Conservation (phyloP, 768 basidiomycete species). For the Leccinum uliginosum region DNA sequence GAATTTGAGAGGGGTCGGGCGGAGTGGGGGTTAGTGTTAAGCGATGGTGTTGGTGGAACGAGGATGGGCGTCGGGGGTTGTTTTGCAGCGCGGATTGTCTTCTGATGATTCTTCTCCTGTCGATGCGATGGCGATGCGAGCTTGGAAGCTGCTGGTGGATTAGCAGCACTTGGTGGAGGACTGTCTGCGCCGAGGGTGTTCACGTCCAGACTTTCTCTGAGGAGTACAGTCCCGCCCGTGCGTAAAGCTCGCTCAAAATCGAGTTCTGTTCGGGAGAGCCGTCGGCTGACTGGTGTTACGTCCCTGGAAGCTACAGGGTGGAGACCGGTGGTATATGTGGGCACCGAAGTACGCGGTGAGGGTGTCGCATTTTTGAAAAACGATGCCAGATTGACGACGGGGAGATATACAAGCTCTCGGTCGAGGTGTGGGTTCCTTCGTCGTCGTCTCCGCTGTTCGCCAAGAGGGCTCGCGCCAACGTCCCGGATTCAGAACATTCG, state of each 20-base stretch:
- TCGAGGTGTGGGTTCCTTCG: neutral
- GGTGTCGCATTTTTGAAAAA: conserved; percentile 53
- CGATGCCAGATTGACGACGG: conserved; percentile 54
- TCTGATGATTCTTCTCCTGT: conserved; percentile 30
- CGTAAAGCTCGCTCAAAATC: conserved; percentile 79
- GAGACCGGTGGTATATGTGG: conserved; percentile 47
- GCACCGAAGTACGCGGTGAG: conserved; percentile 41
- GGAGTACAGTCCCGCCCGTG: conserved; percentile 59
- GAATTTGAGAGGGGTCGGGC: conserved; percentile 30
- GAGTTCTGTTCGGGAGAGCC: conserved; percentile 68
- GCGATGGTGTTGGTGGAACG: conserved; percentile 67
- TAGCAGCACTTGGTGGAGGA: conserved; percentile 4
- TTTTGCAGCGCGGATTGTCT: conserved; percentile 31
- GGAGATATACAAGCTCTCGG: neutral
- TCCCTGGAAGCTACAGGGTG: conserved; percentile 57
- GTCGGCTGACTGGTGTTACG: conserved; percentile 39
- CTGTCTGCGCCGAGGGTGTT: conserved; percentile 50
- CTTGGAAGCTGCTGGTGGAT: conserved; percentile 22
- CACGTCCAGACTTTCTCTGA: conserved; percentile 71
- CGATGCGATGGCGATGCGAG: conserved; percentile 39
- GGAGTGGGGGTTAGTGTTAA: conserved; percentile 34
- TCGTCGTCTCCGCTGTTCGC: conserved; percentile 1
- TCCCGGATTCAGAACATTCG: conserved; percentile 5
- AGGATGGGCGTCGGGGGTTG: conserved; percentile 60
- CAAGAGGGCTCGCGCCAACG: neutral